Conservation (phyloP, 306 rosid genomes). For the Aeschynomene evenia region DNA sequence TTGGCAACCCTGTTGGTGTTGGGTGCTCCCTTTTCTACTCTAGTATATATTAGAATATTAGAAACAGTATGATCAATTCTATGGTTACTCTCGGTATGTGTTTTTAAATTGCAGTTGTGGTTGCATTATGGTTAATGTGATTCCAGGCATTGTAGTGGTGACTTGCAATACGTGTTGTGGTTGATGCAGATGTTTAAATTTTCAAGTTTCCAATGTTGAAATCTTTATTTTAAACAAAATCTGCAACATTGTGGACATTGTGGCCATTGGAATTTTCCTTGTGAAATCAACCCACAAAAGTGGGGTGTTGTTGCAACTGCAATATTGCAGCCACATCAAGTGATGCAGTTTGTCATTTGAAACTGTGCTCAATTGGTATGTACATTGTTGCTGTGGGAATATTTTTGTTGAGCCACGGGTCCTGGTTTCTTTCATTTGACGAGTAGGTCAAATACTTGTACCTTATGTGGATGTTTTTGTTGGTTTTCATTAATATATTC, state of each 20-base stretch:
- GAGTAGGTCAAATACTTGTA: constrained; percentile 2
- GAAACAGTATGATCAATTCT: neutral
- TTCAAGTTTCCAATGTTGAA: constrained; percentile 1
- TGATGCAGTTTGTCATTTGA: neutral
- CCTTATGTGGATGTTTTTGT: constrained; percentile 15
- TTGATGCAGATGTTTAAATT: neutral
- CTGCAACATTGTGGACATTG: neutral
- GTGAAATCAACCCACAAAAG: constrained; percentile 5
- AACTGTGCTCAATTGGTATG: neutral
- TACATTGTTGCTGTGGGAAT: neutral
- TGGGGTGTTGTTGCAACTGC: neutral
- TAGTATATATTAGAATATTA: neutral
- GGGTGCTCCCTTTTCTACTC: neutral
- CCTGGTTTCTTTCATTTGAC: neutral
- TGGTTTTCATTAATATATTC: neutral
- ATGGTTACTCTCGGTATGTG: neutral
- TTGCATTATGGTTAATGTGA: neutral
- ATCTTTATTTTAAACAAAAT: neutral
- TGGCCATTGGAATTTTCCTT: neutral
- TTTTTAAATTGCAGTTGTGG: neutral
- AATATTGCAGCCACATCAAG: neutral
- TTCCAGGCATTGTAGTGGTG: constrained; percentile 6
- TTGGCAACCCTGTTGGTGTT: neutral
- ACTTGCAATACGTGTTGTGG: neutral
- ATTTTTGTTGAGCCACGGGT: constrained; percentile 9